Percentiles rank a stretch among this genome's conserved stretches.
phyloP scores from a whole-genome alignment of 345 rosid genomes.

The Eucalyptus leucophloia region DNA sequence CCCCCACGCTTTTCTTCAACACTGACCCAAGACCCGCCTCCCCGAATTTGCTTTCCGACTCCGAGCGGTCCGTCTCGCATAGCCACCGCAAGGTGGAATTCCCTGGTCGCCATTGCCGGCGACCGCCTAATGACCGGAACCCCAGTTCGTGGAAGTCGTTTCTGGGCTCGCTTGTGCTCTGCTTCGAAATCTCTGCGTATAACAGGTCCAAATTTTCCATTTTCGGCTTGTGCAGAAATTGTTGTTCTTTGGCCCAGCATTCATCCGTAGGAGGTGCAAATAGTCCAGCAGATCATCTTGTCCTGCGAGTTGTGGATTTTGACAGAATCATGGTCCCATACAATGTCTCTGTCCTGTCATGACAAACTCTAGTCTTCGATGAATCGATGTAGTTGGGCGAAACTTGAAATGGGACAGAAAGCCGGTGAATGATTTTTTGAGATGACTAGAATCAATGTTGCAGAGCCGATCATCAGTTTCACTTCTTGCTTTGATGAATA shows the following conservation, averaged over 20 bases:
- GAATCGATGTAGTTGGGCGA: neutral
- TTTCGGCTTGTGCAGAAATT: neutral
- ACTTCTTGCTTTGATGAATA: neutral
- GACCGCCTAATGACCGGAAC: conserved; percentile 34
- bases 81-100: conserved; percentile 26
- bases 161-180: conserved; percentile 33
- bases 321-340: neutral
- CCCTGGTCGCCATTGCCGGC: conserved; percentile 24
- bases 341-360: neutral
- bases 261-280: neutral
- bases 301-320: neutral
- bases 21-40: no score
- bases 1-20: no score
- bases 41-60: neutral
- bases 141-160: conserved; percentile 34
- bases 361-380: neutral
- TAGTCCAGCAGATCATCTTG: neutral
- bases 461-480: neutral
- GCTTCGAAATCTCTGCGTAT: conserved; percentile 27
- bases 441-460: neutral
- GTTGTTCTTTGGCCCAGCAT: neutral
- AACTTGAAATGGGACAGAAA: neutral
- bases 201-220: no score
- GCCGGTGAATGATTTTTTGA: neutral
- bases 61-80: neutral